Percentiles rank a stretch among this genome's conserved stretches.
Evolutionary conservation across 2,329 filamentous ascomycete genomes (phyloP).

Genomic region (Fusarium paranaense): DNA sequence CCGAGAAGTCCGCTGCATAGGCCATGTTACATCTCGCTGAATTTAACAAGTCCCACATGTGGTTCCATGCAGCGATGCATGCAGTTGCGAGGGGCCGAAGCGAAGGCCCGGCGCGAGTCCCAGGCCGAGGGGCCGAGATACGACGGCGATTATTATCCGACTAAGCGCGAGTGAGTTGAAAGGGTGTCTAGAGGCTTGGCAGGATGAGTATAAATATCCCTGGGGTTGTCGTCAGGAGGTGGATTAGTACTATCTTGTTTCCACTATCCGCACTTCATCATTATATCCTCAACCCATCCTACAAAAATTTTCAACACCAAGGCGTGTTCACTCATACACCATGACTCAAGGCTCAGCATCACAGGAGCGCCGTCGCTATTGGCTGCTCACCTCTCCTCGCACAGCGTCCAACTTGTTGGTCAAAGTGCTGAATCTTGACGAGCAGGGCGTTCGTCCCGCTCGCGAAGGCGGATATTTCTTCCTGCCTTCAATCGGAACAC

Average conservation of each 20-base stretch:
- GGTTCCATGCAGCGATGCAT: background rate
- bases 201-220: background rate
- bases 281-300: background rate
- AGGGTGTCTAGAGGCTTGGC: background rate
- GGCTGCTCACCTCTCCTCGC: conserved; percentile 32
- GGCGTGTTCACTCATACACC: background rate
- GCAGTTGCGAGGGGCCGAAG: conserved; percentile 18
- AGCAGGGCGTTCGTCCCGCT: conserved; percentile 30
- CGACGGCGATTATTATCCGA: background rate
- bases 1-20: background rate
- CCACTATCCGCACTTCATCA: background rate
- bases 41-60: background rate
- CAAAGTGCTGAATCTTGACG: conserved; percentile 33
- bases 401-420: conserved; percentile 36
- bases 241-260: too few relatives aligned
- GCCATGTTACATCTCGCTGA: background rate
- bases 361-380: conserved; percentile 20
- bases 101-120: background rate
- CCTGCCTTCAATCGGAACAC: conserved; percentile 6
- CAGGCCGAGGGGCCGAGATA: conserved; percentile 22
- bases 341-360: conserved; percentile 23
- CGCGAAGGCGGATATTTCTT: conserved; percentile 35
- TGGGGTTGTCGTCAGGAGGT: background rate
- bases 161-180: background rate
- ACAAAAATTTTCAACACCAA: background rate